phyloP scores from a whole-genome alignment of 1,284 basidiomycete species.

The Malassezia japonica region DNA sequence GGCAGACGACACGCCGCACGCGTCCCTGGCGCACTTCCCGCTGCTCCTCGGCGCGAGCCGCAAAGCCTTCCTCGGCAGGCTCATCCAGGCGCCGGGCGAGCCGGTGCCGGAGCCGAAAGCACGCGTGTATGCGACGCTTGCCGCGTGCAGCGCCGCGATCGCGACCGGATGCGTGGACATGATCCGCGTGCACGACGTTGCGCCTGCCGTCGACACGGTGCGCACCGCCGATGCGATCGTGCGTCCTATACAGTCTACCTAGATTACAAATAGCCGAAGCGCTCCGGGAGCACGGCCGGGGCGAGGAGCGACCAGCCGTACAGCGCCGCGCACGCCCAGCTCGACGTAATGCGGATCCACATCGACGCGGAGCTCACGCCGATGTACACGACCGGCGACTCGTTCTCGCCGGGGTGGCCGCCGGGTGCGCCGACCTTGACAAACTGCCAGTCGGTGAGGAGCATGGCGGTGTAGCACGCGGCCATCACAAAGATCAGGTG shows the following conservation, averaged over 20 bases:
- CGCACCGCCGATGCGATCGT: constrained; percentile 54
- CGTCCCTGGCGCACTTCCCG: constrained; percentile 24
- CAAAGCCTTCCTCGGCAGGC: constrained; percentile 39
- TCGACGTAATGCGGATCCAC: constrained; percentile 97
- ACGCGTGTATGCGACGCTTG: constrained; percentile 70
- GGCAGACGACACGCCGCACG: constrained; percentile 13
- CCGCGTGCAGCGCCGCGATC: constrained; percentile 66
- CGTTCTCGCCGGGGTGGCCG: constrained; percentile 51
- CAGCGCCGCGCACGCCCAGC: constrained; percentile 53
- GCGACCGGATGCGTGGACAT: constrained; percentile 61
- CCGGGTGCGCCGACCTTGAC: constrained; percentile 31
- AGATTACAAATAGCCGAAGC: constrained; percentile 4
- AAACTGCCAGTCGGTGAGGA: constrained; percentile 83
- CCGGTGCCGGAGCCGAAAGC: constrained; percentile 41
- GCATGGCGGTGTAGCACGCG: constrained; percentile 94
- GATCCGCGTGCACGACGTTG: constrained; percentile 74
- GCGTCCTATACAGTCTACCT: not conserved
- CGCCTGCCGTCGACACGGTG: constrained; percentile 60
- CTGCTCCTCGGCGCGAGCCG: constrained; percentile 36
- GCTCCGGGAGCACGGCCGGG: constrained; percentile 7
- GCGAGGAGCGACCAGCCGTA: constrained; percentile 22
- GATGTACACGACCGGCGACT: constrained; percentile 71
- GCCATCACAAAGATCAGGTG: constrained; percentile 93
- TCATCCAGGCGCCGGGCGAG: constrained; percentile 20
- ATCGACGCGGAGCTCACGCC: constrained; percentile 90